Evolutionary conservation across 1,139 yeast species (phyloP), one percentile per base, ranked within the genome.

Genomic region (Saccharomyces hybrid): DNA sequence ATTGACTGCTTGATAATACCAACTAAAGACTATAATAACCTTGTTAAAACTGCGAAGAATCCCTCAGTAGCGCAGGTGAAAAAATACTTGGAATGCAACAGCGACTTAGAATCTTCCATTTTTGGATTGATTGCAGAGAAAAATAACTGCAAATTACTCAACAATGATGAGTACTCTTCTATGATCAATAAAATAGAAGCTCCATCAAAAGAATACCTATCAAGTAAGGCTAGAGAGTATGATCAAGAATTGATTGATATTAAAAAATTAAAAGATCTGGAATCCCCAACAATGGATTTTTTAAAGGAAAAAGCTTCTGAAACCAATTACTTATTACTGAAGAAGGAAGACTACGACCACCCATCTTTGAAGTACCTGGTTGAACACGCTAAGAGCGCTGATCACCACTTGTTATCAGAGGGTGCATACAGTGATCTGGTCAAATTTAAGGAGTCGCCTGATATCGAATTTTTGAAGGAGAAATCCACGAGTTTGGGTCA

Each of bases 401-500:
- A 47, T 13, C 34, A 46, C 16, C 46, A 47, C 13, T 8, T 51
- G 4, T 23, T 59, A 4, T 54, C 52, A 26, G 32, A 42, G 6
- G 56, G 60, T 1, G 66, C 64, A 11, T 58, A 62, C 47, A 58
- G 62, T 4, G 56, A 56, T 2, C 54, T 41, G 7, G 26, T 27
- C 11, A 51, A 38, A 14, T 49, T 31, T 16, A 28, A 58, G 11
- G 50, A 54, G 8, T 47, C 13, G 2, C 58, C 70, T 13, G 49
- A 62, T 1, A 47, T 48, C 11, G 46, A 60, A 31, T 65, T 64
- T 14, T 68, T 71, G 51, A 54, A 53, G 5, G 62, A 62, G 9
- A 65, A 70, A 49, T 67, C 74, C 2, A 42, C 55, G 2, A 56
- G 57, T 3, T 59, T 65, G 16, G 70, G 69, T 1, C 53, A 48